These are phyloP conservation scores for Teunomyces pallodes DNA, from an alignment of 805 yeast genomes.

Conservation along the genomic window DNA sequence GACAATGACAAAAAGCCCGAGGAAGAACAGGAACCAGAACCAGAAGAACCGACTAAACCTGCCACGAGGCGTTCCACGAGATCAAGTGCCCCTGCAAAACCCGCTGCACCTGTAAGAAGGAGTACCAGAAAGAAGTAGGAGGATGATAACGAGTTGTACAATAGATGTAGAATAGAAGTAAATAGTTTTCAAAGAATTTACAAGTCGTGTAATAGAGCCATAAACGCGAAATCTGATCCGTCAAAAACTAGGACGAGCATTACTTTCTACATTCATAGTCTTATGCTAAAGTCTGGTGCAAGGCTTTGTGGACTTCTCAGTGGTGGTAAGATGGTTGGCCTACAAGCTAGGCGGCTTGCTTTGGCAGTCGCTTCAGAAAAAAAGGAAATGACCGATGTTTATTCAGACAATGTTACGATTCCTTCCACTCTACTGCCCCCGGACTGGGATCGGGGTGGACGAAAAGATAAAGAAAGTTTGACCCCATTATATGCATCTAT, in stretches of 20 bases:
- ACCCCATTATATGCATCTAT: slow-evolving; percentile 37
- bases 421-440: background rate
- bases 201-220: background rate
- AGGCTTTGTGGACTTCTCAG: background rate
- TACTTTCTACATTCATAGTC: background rate
- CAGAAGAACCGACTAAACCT: background rate
- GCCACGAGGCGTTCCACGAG: slow-evolving; percentile 8
- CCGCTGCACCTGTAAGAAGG: slow-evolving; percentile 12
- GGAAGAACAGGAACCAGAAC: slow-evolving; percentile 3
- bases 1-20: slow-evolving; percentile 1
- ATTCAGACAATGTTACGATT: background rate
- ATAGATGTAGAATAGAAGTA: slow-evolving; percentile 1
- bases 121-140: slow-evolving; percentile 12
- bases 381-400: background rate
- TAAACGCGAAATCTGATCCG: background rate
- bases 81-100: slow-evolving; percentile 7
- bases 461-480: slow-evolving; percentile 26
- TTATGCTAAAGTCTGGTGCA: background rate
- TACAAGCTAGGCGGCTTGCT: background rate
- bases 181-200: background rate
- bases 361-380: background rate
- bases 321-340: background rate
- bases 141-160: background rate
- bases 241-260: background rate
- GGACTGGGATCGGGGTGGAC: slow-evolving; percentile 43